Evolutionary conservation across 371 early-diverging fungal genomes (phyloP).

Genomic region (Haplosporangium sp.): DNA sequence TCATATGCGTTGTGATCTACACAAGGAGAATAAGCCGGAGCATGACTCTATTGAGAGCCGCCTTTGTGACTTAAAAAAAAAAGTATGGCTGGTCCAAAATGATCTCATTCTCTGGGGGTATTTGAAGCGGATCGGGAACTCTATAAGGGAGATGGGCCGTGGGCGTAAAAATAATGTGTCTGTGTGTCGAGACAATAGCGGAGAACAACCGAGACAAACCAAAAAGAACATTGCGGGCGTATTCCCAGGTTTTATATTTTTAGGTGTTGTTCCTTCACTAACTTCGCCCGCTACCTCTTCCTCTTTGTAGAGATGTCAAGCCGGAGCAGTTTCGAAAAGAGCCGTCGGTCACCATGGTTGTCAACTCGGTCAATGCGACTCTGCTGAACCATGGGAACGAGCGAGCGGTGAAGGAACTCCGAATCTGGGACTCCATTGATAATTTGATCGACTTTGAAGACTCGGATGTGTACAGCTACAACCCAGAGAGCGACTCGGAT

Average conservation of each 20-base stretch:
- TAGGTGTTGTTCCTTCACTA: not conserved
- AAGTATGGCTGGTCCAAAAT: too few species aligned
- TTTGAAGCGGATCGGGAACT: too few species aligned
- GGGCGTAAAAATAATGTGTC: too few species aligned
- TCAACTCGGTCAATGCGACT: constrained; percentile 88
- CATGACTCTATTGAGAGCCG: too few species aligned
- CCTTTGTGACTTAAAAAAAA: too few species aligned
- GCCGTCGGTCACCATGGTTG: constrained; percentile 75
- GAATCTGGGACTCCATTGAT: constrained; percentile 89
- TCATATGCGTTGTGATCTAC: not conserved
- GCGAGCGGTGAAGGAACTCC: constrained; percentile 50
- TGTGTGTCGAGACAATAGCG: too few species aligned
- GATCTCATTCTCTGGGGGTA: too few species aligned
- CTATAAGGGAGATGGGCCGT: too few species aligned
- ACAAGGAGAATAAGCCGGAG: not conserved
- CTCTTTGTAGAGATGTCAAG: constrained; percentile 74
- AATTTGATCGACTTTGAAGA: constrained; percentile 81
- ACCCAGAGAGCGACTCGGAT: constrained; percentile 86
- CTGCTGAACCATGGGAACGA: constrained; percentile 86
- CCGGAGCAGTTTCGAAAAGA: constrained; percentile 89
- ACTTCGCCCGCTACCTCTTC: not conserved
- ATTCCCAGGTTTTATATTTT: too few species aligned
- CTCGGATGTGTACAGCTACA: constrained; percentile 89
- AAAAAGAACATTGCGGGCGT: too few species aligned
- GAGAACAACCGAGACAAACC: too few species aligned